Evolutionary conservation across 805 yeast species (phyloP), one percentile per base, ranked within the genome.

Genomic region (Nematodospora valgi): DNA sequence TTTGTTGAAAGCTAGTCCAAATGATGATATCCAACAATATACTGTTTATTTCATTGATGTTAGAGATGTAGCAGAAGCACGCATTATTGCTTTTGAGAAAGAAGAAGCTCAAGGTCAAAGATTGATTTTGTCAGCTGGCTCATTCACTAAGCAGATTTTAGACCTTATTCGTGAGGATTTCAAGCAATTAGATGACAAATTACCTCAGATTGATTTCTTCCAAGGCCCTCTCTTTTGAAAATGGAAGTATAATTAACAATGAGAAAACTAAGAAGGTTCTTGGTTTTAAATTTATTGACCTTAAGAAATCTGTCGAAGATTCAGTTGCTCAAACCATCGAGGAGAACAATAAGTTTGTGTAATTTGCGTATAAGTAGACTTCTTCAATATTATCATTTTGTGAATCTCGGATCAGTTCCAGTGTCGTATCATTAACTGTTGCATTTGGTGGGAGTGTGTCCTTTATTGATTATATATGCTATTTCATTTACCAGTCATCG

Each of bases 31-130:
- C 44, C 52, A 41, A 2, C 20, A 8, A 3, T 17, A 7, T 7
- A 16, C 13, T 5, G 51, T 46, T 27, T 49, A 45, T 11, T 64
- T 50, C 30, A 62, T 74, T 23, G 83, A 79, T 52, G 84, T 80
- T 5, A 67, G 83, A 49, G 86, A 81, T 48, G 82, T 75, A 28
- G 82, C 85, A 5, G 51, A 50, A 35, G 77, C 81, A 5, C 86
- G 81, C 48, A 45, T 76, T 11, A 45, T 51, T 13, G 80, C 82
- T 4, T 62, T 75, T 37, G 72, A 69, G 47, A 60, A 56, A 39
- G 58, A 55, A 23, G 39, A 39, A 25, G 39, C 43, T 11, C n/a
- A 9, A 2, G 38, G 35, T n/a, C 23, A 35, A 23, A 35, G 43
- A 32, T 30, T 18, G 37, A 21, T 10, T 45, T 47, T 36, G 54